Evolutionary conservation across 2,329 filamentous ascomycete genomes (phyloP), one percentile per base, ranked within the genome.

Genomic region (Hirsutella minnesotensis): DNA sequence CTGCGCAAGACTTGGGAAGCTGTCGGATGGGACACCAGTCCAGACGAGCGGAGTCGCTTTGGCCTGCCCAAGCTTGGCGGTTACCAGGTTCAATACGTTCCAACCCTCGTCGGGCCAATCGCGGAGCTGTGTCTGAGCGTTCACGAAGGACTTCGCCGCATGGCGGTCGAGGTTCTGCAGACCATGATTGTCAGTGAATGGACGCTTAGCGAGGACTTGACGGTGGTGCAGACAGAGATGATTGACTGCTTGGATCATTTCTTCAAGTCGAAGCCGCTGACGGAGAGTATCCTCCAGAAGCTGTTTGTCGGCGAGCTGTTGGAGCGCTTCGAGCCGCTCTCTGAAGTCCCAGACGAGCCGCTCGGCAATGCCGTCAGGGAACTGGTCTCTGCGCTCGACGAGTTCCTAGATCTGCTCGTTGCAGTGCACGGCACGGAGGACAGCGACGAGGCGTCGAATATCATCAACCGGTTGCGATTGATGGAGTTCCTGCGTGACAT

Each of bases 101-200:
- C 94, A 5, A 81, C 84, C 12, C 73, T 98, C 5, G 88, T 98
- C 8, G 83, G 84, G 1, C 88, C 89, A 1, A 92, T 96, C 40
- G 85, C 96, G 20, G 87, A 94, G 61, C 74, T 98, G 9, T 98
- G 92, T 57, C 72, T 98, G 44, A 96, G 90, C 56, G 88, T 96
- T 4, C 92, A 98, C 52, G 87, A 94, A 59, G 89, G 89, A 3
- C 68, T 98, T 44, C 78, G 92, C 46, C 79, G 79, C 49, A 92
- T 94, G 61, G 92, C 90, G 1, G 88, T 95, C 24, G 86, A 95
- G 59, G 85, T 98, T 18, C 65, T 98, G 47, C 88, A 95, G 60
- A 94, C 88, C 3, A 98, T 98, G 92, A 94, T 98, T 54, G 81
- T 96, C 51, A 94, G 89, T 64, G 92, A 98, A 63, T 98, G 92